Base-by-base conservation (phyloP, 148 eudicot genomes). In the Oxyria digyna region DNA sequence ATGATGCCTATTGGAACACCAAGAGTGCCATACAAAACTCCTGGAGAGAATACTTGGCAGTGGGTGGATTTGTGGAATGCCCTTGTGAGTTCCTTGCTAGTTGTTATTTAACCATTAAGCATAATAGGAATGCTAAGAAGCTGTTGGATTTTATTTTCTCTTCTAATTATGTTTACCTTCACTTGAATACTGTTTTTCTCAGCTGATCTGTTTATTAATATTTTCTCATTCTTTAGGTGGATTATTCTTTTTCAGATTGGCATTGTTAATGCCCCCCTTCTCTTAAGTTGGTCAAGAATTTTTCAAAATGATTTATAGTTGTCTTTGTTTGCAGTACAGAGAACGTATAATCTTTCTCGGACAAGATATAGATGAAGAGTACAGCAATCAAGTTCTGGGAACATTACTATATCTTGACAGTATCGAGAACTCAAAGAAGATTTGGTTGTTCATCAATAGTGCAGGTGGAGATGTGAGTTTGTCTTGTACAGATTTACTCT, bases 1-100 rank as follows among this genome's bases (percentile, higher is more conserved):
- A 89, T 89, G 98, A 89, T 89, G 96, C 89, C 98, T 55, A 83
- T 85, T 35, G 91, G 94, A 45, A 83, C 88, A 35, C 94, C 96
- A 57, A 76, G 84, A 71, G 96, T 92, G 62, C 91, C 89, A 6
- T 86, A 87, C 35, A 85, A 86, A 79, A 75, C 73, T 64, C 88
- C 85, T 52, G 81, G 80, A 3, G 88, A 89, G 67, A 83, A 87
- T 80, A 80, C 83, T 42, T 83, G 91, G 96, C 94, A 81, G 72
- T 87, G 89, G 94, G 82, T 92, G 40, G 96, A 89, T 75, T 49
- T 92, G 11, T 84, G 87, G 88, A 87, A 86, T 81, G 96, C 91
- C 73, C 89, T 92, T 67, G 98, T 92, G 75, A 85, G 94, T 87
- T 8, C 29, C 29, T n/a, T 40, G 5, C n/a, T 48, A 32, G 11